Base-by-base conservation (phyloP, 805 yeast genomes). In the Kodamaea lidongshanica region DNA sequence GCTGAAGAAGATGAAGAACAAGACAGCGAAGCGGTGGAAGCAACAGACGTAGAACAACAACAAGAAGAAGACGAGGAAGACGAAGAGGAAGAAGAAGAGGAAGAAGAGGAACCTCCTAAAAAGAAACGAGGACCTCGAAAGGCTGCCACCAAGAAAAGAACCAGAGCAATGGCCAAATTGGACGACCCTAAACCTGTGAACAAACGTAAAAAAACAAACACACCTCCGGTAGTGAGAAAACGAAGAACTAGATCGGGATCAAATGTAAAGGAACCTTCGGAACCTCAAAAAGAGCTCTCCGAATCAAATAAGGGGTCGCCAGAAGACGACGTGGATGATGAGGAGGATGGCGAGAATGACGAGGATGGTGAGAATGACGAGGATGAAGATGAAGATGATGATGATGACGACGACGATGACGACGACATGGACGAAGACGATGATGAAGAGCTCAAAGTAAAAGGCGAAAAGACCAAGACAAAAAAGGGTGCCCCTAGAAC, bases 231-330 rank as follows among this genome's bases (percentile, higher is more conserved):
- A 6, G 27, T 27, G 12, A 19, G 24, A 12, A 41, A 35, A 21
- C 31, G 50, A 17, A 30, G 46, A 27, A 46, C 52, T 3, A 30
- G 49, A n/a, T 40, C 45, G 6, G 52, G 41, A 14, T 28, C 32
- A 7, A 20, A 30, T 19, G n/a, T 8, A 19, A 19, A n/a, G n/a
- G n/a, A n/a, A n/a, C n/a, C n/a, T n/a, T n/a, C n/a, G n/a, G n/a
- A n/a, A n/a, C n/a, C n/a, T n/a, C n/a, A n/a, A n/a, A n/a, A n/a
- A n/a, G n/a, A n/a, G n/a, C n/a, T n/a, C 12, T 15, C 25, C 13
- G 22, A 22, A 35, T 34, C 26, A 19, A 27, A 19, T 7, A 28
- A 20, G 6, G 37, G 32, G 20, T 28, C 16, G 25, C 32, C 23
- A 10, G 19, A 16, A 6, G 25, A 19, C n/a, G 16, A 19, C n/a